A percentile compares a stretch with the other conserved stretches of the same genome.
Conservation (phyloP, 176 grass and related monocot genomes). For the Oryza brachyantha region DNA sequence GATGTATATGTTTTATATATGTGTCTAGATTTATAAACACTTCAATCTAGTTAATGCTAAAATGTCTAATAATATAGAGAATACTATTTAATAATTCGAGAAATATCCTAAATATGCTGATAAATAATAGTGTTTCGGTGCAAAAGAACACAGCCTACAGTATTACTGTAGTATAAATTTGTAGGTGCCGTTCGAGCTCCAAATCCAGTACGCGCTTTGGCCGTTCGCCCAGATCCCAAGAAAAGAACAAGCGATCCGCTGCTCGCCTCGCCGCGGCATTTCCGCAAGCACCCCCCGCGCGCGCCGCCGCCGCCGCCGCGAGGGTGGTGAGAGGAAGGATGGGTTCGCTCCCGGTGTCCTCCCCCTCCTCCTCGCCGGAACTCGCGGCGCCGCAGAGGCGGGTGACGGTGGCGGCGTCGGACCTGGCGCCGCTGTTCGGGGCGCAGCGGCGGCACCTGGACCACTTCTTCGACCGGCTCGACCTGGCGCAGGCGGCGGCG, state of each 20-base stretch:
- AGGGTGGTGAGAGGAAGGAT: not conserved
- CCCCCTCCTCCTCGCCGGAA: not conserved
- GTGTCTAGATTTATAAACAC: too few relatives aligned
- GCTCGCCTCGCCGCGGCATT: conserved; percentile 19
- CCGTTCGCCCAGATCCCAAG: conserved; percentile 21
- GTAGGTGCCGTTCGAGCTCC: too few relatives aligned
- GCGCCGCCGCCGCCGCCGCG: not conserved
- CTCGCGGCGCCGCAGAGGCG: not conserved
- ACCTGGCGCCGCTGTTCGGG: conserved; percentile 56
- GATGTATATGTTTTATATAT: too few relatives aligned
- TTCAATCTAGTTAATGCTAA: too few relatives aligned
- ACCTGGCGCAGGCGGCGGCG: conserved; percentile 57
- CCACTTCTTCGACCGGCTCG: conserved; percentile 79
- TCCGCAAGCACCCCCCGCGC: conserved; percentile 4
- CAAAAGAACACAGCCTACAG: too few relatives aligned
- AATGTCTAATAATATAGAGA: too few relatives aligned
- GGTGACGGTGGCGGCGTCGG: conserved; percentile 36
- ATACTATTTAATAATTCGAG: too few relatives aligned
- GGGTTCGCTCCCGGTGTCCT: conserved; percentile 34
- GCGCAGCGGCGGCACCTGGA: conserved; percentile 69
- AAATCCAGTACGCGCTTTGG: too few relatives aligned
- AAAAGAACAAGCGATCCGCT: not conserved
- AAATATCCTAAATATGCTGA: too few relatives aligned
- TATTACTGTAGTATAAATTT: too few relatives aligned
- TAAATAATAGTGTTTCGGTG: too few relatives aligned